Evolutionary conservation across 345 rosid species (phyloP).

Genomic region (Psidium friedrichsthalianum): DNA sequence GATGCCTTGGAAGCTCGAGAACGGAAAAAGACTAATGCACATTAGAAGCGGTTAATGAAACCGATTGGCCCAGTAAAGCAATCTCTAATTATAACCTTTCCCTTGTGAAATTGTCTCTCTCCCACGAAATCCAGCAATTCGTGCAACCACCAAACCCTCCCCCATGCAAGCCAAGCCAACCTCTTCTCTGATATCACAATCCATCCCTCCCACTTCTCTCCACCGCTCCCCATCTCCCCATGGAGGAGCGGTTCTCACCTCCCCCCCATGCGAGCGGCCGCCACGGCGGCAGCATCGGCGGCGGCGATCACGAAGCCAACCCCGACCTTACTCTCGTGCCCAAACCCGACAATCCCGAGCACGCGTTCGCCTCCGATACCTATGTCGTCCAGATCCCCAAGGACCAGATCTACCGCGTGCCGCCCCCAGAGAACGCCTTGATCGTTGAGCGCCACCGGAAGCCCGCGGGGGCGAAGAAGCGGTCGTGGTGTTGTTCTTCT

Average conservation of each 20-base stretch:
- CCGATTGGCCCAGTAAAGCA: not conserved
- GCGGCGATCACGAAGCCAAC: not conserved
- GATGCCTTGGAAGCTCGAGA: too few relatives aligned
- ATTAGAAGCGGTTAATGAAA: not conserved
- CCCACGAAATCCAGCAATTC: not conserved
- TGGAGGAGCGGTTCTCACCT: conserved; percentile 53
- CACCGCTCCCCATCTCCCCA: conserved; percentile 33
- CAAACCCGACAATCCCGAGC: not conserved
- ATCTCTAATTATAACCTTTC: not conserved
- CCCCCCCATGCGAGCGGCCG: conserved; percentile 1
- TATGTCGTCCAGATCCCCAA: conserved; percentile 55
- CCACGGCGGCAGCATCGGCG: not conserved
- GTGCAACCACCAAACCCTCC: not conserved
- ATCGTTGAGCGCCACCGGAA: conserved; percentile 25
- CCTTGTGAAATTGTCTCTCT: not conserved
- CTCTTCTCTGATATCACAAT: not conserved
- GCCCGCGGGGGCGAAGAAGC: conserved; percentile 1
- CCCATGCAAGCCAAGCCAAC: not conserved
- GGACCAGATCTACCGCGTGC: conserved; percentile 57
- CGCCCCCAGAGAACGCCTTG: conserved; percentile 46
- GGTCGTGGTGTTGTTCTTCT: not conserved
- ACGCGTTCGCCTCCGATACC: conserved; percentile 15
- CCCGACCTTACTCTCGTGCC: not conserved
- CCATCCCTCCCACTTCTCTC: conserved; percentile 6
- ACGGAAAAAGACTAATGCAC: not conserved